Evolutionary conservation across 192 early-diverging fungal genomes (phyloP).

Genomic region (Rhizoclosmatium sp.): DNA sequence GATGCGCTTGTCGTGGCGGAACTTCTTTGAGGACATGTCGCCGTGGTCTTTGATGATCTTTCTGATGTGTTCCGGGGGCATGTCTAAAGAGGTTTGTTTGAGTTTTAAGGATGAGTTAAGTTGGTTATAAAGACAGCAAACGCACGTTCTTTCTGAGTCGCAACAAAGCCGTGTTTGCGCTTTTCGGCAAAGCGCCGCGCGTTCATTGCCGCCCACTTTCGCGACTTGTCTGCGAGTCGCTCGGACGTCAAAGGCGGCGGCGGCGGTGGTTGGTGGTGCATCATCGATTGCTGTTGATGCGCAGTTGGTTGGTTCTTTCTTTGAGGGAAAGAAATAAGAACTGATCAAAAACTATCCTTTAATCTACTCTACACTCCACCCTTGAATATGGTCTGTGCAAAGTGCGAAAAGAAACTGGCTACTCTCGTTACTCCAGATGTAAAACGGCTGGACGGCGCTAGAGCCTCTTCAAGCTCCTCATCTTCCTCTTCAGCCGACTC

Average conservation of each 20-base stretch:
- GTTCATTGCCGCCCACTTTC: slow-evolving; percentile 93
- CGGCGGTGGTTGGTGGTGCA: slow-evolving; percentile 6
- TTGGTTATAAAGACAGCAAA: no score
- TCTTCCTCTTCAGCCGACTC: neutral
- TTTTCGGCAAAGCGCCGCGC: slow-evolving; percentile 92
- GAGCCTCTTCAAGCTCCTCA: neutral
- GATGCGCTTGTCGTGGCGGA: slow-evolving; percentile 95
- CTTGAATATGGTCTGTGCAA: slow-evolving; percentile 53
- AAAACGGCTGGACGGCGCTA: neutral
- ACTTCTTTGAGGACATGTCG: slow-evolving; percentile 98
- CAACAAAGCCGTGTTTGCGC: slow-evolving; percentile 92
- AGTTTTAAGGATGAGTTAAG: no score
- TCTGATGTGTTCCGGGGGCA: slow-evolving; percentile 96
- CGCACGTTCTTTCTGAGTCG: slow-evolving; percentile 82
- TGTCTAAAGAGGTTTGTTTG: slow-evolving; percentile 62
- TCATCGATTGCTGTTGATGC: neutral
- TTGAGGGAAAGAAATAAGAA: neutral
- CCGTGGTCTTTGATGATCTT: slow-evolving; percentile 99
- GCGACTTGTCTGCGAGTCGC: slow-evolving; percentile 80
- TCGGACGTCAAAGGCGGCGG: neutral
- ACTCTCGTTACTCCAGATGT: slow-evolving; percentile 49
- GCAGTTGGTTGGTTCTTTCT: neutral
- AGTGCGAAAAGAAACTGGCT: slow-evolving; percentile 56
- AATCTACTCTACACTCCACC: neutral
- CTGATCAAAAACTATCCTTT: neutral